These are phyloP conservation scores for Gossypium davidsonii DNA, from an alignment of 441 rosid species.

Conservation along the genomic window DNA sequence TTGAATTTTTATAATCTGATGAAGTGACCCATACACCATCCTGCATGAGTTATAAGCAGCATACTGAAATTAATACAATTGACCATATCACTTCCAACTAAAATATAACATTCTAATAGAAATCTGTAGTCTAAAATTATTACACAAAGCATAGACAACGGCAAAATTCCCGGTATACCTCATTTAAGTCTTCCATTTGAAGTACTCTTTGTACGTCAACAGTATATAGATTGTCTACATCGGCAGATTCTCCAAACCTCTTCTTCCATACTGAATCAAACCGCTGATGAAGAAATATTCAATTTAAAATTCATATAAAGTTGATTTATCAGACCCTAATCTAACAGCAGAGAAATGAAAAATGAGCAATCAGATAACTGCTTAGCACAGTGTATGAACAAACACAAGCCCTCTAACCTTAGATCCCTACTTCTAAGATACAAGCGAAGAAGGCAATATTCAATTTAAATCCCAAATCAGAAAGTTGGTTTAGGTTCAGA, in stretches of 20 bases:
- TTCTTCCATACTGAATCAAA: conserved; percentile 57
- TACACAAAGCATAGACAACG: background rate
- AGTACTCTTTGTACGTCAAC: conserved; percentile 64
- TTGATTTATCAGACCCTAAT: background rate
- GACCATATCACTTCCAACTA: background rate
- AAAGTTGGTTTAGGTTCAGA: background rate
- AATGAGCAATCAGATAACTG: background rate
- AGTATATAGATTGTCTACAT: conserved; percentile 45
- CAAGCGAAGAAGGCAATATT: background rate
- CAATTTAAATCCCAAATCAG: background rate
- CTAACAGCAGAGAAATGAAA: background rate
- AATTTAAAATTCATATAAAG: background rate
- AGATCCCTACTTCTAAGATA: background rate
- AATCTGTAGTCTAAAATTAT: background rate
- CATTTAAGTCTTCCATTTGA: conserved; percentile 82
- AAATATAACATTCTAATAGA: background rate
- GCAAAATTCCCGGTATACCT: conserved; percentile 36
- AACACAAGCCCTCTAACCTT: background rate
- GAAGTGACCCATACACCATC: conserved; percentile 76
- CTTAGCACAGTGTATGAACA: background rate
- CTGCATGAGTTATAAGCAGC: conserved; percentile 32
- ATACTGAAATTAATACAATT: conserved; percentile 6
- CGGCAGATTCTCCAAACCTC: conserved; percentile 64
- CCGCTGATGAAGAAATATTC: conserved; percentile 34
- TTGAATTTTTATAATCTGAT: conserved; percentile 59